Conservation (phyloP, 2,329 filamentous ascomycete species). For the Ceratocystiopsis minuta region DNA sequence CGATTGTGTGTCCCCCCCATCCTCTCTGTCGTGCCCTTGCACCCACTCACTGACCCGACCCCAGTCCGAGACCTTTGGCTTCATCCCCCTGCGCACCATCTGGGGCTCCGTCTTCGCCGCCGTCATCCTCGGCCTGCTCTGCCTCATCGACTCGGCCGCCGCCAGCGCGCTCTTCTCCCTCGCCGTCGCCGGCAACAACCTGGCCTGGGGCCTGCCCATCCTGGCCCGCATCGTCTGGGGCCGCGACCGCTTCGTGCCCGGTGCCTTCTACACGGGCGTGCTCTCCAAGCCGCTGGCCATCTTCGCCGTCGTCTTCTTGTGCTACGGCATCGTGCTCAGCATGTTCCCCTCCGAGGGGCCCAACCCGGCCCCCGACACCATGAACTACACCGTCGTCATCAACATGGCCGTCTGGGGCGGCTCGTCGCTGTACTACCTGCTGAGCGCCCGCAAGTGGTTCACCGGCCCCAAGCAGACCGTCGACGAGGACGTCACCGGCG, state of each 20-base stretch:
- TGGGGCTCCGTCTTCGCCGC: slow-evolving; percentile 33
- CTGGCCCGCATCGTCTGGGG: slow-evolving; percentile 41
- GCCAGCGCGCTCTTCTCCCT: slow-evolving; percentile 41
- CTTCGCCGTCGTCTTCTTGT: slow-evolving; percentile 32
- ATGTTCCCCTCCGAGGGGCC: slow-evolving; percentile 42
- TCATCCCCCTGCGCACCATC: slow-evolving; percentile 38
- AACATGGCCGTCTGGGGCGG: slow-evolving; percentile 41
- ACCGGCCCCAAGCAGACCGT: slow-evolving; percentile 40
- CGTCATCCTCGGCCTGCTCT: slow-evolving; percentile 36
- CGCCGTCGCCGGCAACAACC: slow-evolving; percentile 39
- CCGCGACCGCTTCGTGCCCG: slow-evolving; percentile 35
- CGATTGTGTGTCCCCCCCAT: slow-evolving; percentile 17
- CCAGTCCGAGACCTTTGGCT: slow-evolving; percentile 29
- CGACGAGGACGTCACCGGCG: slow-evolving; percentile 11
- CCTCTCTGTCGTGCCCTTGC: background rate
- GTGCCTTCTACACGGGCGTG: slow-evolving; percentile 38
- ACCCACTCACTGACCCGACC: background rate
- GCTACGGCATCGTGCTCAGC: slow-evolving; percentile 34
- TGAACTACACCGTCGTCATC: slow-evolving; percentile 49
- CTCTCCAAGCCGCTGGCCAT: slow-evolving; percentile 34
- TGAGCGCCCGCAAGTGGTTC: slow-evolving; percentile 41
- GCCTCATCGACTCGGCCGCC: slow-evolving; percentile 37
- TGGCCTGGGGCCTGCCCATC: slow-evolving; percentile 42
- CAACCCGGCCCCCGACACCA: slow-evolving; percentile 26
- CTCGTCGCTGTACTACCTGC: slow-evolving; percentile 33